Base-by-base conservation (phyloP, 169 alveolate species). In the Plasmodium yoelii region DNA sequence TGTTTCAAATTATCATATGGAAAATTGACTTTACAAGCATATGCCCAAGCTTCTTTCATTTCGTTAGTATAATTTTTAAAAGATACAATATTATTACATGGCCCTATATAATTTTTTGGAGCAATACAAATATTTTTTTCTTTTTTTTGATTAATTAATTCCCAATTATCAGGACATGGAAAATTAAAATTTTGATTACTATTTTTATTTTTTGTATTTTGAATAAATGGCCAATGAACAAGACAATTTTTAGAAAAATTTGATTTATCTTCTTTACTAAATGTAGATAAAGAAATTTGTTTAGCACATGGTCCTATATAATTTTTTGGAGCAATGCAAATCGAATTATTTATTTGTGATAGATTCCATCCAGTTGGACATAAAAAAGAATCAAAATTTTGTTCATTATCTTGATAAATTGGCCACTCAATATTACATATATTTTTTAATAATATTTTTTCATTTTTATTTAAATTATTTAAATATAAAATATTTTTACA, bases 31-130 rank as follows among this genome's bases (percentile, higher is more conserved):
- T 89, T 70, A 39, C 96, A 94, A 18, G 84, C 70, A 34, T 49
- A 67, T 8, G 95, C 90, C 96, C 96, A 94, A 8, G 94, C 65
- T 59, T 82, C 91, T 87, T 92, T 94, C 72, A 82, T 91, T 34
- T 73, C 77, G n/a, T 65, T 42, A 7, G 90, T 90, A 49, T 84
- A 92, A 51, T 84, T 63, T 51, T 86, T 82, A 59, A 94, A 92
- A 80, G 93, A 86, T n/a, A 87, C 28, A 9, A 93, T 57, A 44
- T 90, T 64, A 51, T 86, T 92, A 28, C 96, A 94, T 26, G 96
- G 94, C 6, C 95, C 94, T 77, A 26, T 22, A 55, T 87, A 87
- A 26, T 65, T 72, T 67, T 46, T 47, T 12, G 92, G 92, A 6
- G 92, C 12, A 47, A 24, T 24, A 64, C 92, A 87, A 12, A 87